phyloP scores from a whole-genome alignment of 108 stramenopile genomes.

The Schizochytrium sp. region DNA sequence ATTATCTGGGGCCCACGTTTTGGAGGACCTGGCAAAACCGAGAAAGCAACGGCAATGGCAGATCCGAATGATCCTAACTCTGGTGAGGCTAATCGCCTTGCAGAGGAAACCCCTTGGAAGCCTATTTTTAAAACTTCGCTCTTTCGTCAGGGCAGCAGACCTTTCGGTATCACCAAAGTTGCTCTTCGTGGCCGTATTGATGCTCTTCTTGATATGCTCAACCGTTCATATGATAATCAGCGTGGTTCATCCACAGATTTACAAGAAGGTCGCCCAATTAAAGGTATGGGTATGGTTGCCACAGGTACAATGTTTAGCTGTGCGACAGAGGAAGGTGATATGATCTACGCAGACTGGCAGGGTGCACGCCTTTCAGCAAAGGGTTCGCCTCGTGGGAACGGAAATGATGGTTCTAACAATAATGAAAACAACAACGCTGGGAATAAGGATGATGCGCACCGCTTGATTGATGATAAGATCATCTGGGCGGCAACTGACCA shows the following conservation, averaged over 20 bases:
- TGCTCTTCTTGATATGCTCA: not conserved
- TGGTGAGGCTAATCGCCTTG: slow-evolving; percentile 58
- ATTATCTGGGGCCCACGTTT: slow-evolving; percentile 78
- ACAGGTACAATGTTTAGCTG: slow-evolving; percentile 64
- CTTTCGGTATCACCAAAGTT: slow-evolving; percentile 65
- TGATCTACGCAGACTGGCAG: slow-evolving; percentile 74
- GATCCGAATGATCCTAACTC: slow-evolving; percentile 65
- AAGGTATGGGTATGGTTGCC: not conserved
- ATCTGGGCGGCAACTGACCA: slow-evolving; percentile 76
- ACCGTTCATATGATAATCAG: not conserved
- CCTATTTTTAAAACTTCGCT: slow-evolving; percentile 75
- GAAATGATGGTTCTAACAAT: not conserved
- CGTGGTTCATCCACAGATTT: not conserved
- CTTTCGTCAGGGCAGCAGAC: slow-evolving; percentile 68
- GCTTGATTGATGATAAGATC: slow-evolving; percentile 71
- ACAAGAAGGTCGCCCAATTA: not conserved
- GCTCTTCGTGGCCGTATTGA: slow-evolving; percentile 29
- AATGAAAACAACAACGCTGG: slow-evolving; percentile 52
- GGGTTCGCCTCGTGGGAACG: not conserved
- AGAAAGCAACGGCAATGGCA: slow-evolving; percentile 65
- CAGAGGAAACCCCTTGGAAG: slow-evolving; percentile 67
- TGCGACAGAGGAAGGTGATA: slow-evolving; percentile 77
- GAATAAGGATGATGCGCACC: slow-evolving; percentile 13
- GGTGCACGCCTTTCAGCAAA: slow-evolving; percentile 44
- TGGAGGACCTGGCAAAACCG: slow-evolving; percentile 60